Percentiles rank a stretch among this genome's conserved stretches.
Conservation (phyloP, 164 flowering plant genomes). For the Houttuynia cordata region DNA sequence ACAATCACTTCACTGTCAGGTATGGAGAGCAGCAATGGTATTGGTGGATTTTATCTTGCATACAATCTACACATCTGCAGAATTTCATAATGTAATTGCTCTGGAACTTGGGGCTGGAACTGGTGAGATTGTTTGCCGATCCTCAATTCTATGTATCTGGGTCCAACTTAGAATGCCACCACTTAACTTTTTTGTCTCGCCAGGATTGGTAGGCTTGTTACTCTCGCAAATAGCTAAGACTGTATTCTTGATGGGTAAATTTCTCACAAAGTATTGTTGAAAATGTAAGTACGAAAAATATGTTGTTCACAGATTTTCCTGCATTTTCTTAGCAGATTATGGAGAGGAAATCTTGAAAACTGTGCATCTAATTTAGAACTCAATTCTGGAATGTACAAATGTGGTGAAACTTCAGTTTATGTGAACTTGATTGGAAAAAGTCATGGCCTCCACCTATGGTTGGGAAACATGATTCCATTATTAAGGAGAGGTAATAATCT, state of each 20-base stretch:
- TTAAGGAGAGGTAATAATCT: constrained; percentile 22
- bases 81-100: constrained; percentile 44
- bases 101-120: constrained; percentile 94
- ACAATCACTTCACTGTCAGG: constrained; percentile 29
- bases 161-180: constrained; percentile 1
- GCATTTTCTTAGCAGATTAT: constrained; percentile 32
- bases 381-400: constrained; percentile 33
- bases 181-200: constrained; percentile 5
- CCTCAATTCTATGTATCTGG: constrained; percentile 10
- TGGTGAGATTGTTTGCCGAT: constrained; percentile 25
- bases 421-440: constrained; percentile 73
- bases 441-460: constrained; percentile 59
- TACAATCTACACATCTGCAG: constrained; percentile 44
- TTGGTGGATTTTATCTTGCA: constrained; percentile 77
- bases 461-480: constrained; percentile 7
- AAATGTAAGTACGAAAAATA: background rate
- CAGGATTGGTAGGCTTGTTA: constrained; percentile 81
- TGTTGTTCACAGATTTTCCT: background rate
- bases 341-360: constrained; percentile 54
- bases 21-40: constrained; percentile 79
- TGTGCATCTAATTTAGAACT: constrained; percentile 57
- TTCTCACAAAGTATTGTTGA: background rate
- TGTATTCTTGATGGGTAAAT: constrained; percentile 67
- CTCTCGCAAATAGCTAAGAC: constrained; percentile 71
- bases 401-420: constrained; percentile 32